phyloP scores from a whole-genome alignment of 768 basidiomycete genomes.

The Lactifluus subvellereus region DNA sequence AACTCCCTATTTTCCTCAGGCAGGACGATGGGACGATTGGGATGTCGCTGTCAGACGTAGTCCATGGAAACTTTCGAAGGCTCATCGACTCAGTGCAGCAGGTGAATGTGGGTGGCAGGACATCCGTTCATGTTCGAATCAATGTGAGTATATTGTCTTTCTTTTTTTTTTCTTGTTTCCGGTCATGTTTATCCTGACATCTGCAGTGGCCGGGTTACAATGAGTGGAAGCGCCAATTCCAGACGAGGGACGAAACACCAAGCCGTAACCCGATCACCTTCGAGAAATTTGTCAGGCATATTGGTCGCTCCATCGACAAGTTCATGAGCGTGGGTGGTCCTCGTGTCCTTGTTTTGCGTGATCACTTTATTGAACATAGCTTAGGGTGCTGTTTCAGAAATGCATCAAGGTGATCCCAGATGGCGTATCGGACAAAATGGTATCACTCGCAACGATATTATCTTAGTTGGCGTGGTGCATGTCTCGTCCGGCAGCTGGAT shows the following conservation, averaged over 20 bases:
- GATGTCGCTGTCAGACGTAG: constrained; percentile 20
- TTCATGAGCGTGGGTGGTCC: constrained; percentile 17
- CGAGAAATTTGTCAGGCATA: constrained; percentile 21
- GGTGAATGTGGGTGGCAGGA: constrained; percentile 20
- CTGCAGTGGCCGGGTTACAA: constrained; percentile 23
- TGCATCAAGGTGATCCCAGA: constrained; percentile 10
- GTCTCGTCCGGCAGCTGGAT: constrained; percentile 26
- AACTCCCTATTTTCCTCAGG: constrained; percentile 23
- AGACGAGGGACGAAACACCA: constrained; percentile 23
- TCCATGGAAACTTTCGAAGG: constrained; percentile 18
- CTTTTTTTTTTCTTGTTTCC: no score
- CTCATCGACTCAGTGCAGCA: constrained; percentile 14
- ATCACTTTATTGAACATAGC: not conserved
- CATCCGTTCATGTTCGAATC: constrained; percentile 23
- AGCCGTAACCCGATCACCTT: constrained; percentile 22
- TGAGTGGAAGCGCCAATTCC: constrained; percentile 25
- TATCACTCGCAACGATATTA: constrained; percentile 19
- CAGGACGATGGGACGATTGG: constrained; percentile 21
- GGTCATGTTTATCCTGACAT: not conserved
- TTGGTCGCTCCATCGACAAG: constrained; percentile 22
- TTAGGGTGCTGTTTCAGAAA: constrained; percentile 15
- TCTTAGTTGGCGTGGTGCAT: constrained; percentile 20
- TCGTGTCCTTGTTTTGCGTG: not conserved
- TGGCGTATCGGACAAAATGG: constrained; percentile 22
- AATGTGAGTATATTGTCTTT: constrained; percentile 9